Base-by-base conservation (phyloP, 1,284 basidiomycete species). In the Malassezia restricta region DNA sequence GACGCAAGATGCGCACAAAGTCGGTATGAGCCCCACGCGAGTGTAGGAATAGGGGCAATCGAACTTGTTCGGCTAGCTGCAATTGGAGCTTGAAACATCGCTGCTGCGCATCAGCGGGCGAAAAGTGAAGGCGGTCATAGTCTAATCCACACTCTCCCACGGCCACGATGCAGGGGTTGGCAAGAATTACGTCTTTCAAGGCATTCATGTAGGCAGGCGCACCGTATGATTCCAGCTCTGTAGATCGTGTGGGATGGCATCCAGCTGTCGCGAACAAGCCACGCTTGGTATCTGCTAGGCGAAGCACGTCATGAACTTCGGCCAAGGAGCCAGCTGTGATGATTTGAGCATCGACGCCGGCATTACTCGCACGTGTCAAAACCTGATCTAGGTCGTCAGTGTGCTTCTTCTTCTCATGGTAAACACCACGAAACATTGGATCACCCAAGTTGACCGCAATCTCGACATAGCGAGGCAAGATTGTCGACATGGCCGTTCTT, bases 121-220 rank as follows among this genome's bases (percentile, higher is more conserved):
- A 80, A 69, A 86, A 85, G 62, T 84, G 82, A 0, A 83, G 78
- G 12, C 88, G 78, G 68, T 91, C 88, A 64, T 90, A 90, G 73
- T 92, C 88, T 85, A 20, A 8, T 8, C 88, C 88, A 61, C 87
- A 87, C 75, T 91, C 88, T 14, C 88, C 88, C 1, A 91, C 75
- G 0, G 86, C 85, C 7, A 87, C 61, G 15, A 68, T 59, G 41
- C 56, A 0, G 31, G n/a, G 29, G 14, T 45, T n/a, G 8, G 47
- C 20, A 15, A 49, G 45, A 17, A 40, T 38, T 1, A 48, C 39
- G 0, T 38, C 6, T 12, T 55, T 39, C 24, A 69, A 54, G 0
- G 62, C 38, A 7, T 44, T 35, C 6, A 89, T 73, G 66, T 89
- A 91, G 3, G 76, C 82, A 0, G 79, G 78, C 1, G 80, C 83